Conservation (phyloP, 495 filamentous ascomycete genomes). For the Hapsidospora chrysogenum region DNA sequence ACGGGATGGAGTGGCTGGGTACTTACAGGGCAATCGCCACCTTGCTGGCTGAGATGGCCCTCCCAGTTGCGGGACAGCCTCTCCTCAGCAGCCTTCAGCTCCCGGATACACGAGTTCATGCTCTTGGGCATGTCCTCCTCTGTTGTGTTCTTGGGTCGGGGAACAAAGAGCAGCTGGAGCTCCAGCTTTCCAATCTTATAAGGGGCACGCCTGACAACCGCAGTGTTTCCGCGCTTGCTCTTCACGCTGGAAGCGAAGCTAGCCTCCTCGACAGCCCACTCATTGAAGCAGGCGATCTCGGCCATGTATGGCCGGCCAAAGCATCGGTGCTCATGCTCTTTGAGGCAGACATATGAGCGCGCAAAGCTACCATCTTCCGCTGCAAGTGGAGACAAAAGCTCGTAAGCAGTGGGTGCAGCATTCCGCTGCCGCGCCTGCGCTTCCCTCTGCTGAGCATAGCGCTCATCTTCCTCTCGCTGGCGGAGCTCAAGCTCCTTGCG, state of each 20-base stretch:
- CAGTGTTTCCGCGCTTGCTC: conserved; percentile 62
- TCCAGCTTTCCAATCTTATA: conserved; percentile 92
- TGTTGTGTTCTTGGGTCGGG: conserved; percentile 71
- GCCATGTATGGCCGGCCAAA: conserved; percentile 76
- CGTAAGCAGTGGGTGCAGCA: conserved; percentile 55
- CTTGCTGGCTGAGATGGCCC: conserved; percentile 85
- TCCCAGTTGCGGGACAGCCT: conserved; percentile 58
- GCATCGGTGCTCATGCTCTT: conserved; percentile 72
- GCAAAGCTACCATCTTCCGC: conserved; percentile 86
- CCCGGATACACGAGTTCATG: conserved; percentile 85
- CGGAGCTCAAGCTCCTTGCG: conserved; percentile 80
- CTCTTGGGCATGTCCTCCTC: conserved; percentile 98
- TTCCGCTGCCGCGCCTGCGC: conserved; percentile 40
- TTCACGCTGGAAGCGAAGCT: conserved; percentile 56
- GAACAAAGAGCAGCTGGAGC: conserved; percentile 84
- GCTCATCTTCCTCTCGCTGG: conserved; percentile 59
- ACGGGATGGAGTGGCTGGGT: too few relatives aligned
- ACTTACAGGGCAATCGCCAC: conserved; percentile 93
- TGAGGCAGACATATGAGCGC: conserved; percentile 79
- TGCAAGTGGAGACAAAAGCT: conserved; percentile 68
- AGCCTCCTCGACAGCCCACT: conserved; percentile 85
- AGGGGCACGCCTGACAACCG: conserved; percentile 52
- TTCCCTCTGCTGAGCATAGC: conserved; percentile 45
- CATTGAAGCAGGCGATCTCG: conserved; percentile 88
- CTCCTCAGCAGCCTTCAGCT: conserved; percentile 76